Percentiles rank a stretch among this genome's conserved stretches.
These are phyloP conservation scores for Boletus hoseneyae DNA, from an alignment of 1,284 basidiomycete genomes.

Conservation along the genomic window DNA sequence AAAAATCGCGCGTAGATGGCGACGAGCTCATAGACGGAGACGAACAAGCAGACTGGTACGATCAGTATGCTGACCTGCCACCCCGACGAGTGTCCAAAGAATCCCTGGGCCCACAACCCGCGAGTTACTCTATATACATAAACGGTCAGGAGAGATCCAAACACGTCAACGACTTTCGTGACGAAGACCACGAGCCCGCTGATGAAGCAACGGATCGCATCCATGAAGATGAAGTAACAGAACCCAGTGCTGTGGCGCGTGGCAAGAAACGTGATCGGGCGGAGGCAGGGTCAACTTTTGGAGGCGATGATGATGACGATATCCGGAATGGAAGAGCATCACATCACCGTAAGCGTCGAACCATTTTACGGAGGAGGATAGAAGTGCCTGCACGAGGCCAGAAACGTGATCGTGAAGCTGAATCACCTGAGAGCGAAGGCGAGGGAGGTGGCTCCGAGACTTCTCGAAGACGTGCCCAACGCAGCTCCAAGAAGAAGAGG, in stretches of 20 bases:
- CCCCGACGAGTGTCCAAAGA: constrained; percentile 48
- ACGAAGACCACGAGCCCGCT: constrained; percentile 31
- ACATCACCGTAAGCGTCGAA: constrained; percentile 45
- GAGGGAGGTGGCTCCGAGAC: constrained; percentile 18
- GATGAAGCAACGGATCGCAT: constrained; percentile 34
- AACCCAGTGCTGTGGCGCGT: constrained; percentile 37
- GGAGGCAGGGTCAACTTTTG: constrained; percentile 69
- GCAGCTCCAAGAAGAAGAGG: constrained; percentile 37
- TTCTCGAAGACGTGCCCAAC: constrained; percentile 23
- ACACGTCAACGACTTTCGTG: constrained; percentile 43
- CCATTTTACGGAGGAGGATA: constrained; percentile 46
- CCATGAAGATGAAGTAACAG: constrained; percentile 41
- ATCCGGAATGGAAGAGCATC: constrained; percentile 35
- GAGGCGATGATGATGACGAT: constrained; percentile 55
- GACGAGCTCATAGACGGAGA: constrained; percentile 46
- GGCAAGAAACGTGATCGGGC: constrained; percentile 74
- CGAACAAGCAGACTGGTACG: constrained; percentile 43
- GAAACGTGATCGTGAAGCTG: constrained; percentile 61
- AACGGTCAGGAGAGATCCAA: constrained; percentile 43
- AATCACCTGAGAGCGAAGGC: constrained; percentile 46
- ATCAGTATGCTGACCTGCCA: constrained; percentile 22
- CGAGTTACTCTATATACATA: constrained; percentile 35
- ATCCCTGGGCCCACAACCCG: constrained; percentile 39
- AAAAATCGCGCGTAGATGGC: constrained; percentile 50
- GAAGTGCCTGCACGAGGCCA: constrained; percentile 48